phyloP scores from a whole-genome alignment of 2,329 filamentous ascomycete species.

The Colletotrichum sp. region DNA sequence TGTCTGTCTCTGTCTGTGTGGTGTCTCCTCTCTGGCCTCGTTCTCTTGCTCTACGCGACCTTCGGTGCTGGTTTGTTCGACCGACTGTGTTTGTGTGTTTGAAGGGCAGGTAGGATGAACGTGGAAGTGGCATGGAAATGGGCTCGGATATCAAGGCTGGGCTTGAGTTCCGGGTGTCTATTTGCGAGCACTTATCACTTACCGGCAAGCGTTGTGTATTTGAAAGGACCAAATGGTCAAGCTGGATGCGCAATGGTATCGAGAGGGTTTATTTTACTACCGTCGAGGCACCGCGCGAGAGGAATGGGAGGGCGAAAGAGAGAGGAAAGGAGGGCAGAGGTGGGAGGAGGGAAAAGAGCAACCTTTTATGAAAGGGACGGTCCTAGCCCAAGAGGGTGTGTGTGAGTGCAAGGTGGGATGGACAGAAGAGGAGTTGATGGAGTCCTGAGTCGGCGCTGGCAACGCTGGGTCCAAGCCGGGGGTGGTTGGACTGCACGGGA shows the following conservation, averaged over 20 bases:
- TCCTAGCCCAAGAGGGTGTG: slow-evolving; percentile 7
- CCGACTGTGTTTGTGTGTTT: neutral
- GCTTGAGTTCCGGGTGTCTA: neutral
- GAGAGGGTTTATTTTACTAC: slow-evolving; percentile 21
- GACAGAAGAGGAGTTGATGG: neutral
- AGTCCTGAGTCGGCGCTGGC: slow-evolving; percentile 20
- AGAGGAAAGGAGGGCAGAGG: neutral
- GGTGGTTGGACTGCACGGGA: slow-evolving; percentile 5
- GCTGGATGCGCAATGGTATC: slow-evolving; percentile 19
- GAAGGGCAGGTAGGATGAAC: neutral
- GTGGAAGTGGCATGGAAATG: neutral
- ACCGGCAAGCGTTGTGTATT: slow-evolving; percentile 6
- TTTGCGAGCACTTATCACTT: slow-evolving; percentile 6
- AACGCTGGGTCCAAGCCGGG: slow-evolving; percentile 12
- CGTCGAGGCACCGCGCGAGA: slow-evolving; percentile 21
- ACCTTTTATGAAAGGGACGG: slow-evolving; percentile 18
- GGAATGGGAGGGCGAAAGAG: slow-evolving; percentile 17
- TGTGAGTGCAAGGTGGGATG: neutral
- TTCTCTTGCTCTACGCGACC: neutral
- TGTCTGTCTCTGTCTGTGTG: neutral
- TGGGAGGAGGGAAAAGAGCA: slow-evolving; percentile 16
- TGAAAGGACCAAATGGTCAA: slow-evolving; percentile 1
- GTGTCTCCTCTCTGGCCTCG: neutral
- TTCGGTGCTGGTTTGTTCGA: neutral
- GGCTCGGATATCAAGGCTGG: neutral